Conservation (phyloP, 257 asterid genomes). For the Nicotiana attenuata region DNA sequence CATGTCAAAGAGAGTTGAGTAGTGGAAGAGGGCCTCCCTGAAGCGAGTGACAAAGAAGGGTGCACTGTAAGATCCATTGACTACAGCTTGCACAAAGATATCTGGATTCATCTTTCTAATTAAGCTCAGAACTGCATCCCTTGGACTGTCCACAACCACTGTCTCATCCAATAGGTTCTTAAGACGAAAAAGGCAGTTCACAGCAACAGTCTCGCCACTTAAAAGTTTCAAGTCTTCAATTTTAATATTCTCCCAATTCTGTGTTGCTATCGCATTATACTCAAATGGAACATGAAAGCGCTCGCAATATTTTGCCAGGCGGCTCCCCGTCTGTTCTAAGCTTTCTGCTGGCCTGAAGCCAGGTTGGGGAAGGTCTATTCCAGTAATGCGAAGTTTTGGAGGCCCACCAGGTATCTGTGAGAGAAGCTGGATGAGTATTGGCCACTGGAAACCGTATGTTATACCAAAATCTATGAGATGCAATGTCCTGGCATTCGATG, state of each 20-base stretch:
- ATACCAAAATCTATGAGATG: conserved; percentile 85
- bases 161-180: conserved; percentile 71
- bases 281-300: conserved; percentile 75
- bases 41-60: conserved; percentile 88
- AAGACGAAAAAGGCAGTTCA: conserved; percentile 61
- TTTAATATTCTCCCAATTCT: conserved; percentile 72
- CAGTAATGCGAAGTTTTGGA: conserved; percentile 73
- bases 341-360: conserved; percentile 84
- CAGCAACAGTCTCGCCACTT: conserved; percentile 66
- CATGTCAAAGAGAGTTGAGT: conserved; percentile 78
- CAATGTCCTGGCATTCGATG: conserved; percentile 47
- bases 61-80: conserved; percentile 59
- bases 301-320: conserved; percentile 69
- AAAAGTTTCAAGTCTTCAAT: conserved; percentile 59
- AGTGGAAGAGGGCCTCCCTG: conserved; percentile 83
- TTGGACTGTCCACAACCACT: conserved; percentile 53
- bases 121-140: conserved; percentile 61
- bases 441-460: conserved; percentile 89
- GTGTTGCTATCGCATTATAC: conserved; percentile 58
- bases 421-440: conserved; percentile 61
- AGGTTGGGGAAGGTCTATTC: conserved; percentile 75
- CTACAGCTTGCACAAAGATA: conserved; percentile 50
- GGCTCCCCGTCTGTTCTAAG: conserved; percentile 70
- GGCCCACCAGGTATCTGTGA: conserved; percentile 58
- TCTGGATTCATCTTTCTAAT: conserved; percentile 64